phyloP scores from a whole-genome alignment of 345 rosid genomes.

The Kandelia obovata region DNA sequence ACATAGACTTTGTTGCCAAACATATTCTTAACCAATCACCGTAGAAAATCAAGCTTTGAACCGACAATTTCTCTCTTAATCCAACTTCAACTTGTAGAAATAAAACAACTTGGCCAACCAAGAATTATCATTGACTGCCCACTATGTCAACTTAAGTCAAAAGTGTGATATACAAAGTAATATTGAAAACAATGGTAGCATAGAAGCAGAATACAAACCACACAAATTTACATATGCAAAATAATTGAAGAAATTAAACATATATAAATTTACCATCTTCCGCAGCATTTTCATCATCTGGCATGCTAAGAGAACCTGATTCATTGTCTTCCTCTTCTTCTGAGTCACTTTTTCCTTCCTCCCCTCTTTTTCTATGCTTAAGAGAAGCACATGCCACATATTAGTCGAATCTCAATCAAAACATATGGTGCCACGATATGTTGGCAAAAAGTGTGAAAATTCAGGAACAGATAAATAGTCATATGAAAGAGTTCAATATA shows the following conservation, averaged over 20 bases:
- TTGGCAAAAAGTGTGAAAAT: not conserved
- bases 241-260: constrained; percentile 1
- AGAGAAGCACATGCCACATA: not conserved
- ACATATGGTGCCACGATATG: not conserved
- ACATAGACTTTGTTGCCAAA: too few species aligned
- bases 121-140: too few species aligned
- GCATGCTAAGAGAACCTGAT: constrained; percentile 32
- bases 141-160: too few species aligned
- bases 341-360: constrained; percentile 50
- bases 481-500: too few species aligned
- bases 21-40: too few species aligned
- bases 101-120: too few species aligned
- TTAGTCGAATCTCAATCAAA: constrained; percentile 2
- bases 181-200: too few species aligned
- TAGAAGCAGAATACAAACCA: constrained; percentile 5
- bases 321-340: constrained; percentile 45
- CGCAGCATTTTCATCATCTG: constrained; percentile 27
- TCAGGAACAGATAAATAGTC: not conserved
- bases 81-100: too few species aligned
- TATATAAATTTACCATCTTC: constrained; percentile 31
- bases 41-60: too few species aligned
- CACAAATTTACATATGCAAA: not conserved
- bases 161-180: too few species aligned
- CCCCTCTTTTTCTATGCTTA: constrained; percentile 47
- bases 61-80: too few species aligned